Evolutionary conservation across 1,284 basidiomycete species (phyloP).

Genomic region (Boletus mariae): DNA sequence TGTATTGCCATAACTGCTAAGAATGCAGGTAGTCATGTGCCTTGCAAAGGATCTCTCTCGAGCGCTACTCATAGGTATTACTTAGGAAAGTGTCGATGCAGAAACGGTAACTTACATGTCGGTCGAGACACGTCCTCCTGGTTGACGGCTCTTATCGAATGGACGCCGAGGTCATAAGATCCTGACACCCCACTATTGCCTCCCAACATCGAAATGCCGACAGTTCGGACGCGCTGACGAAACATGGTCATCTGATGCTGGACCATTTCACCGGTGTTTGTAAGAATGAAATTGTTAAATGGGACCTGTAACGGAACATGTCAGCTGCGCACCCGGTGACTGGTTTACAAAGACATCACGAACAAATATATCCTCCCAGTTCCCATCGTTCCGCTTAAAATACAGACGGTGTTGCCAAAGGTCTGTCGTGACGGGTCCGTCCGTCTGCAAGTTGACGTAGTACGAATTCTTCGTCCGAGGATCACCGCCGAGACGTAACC

Average conservation of each 20-base stretch:
- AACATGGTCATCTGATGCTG: slow-evolving; percentile 71
- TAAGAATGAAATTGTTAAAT: slow-evolving; percentile 77
- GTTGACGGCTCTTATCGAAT: slow-evolving; percentile 63
- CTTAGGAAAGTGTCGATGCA: neutral
- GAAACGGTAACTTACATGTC: slow-evolving; percentile 33
- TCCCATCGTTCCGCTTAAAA: slow-evolving; percentile 65
- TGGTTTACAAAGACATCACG: slow-evolving; percentile 22
- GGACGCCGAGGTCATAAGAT: slow-evolving; percentile 72
- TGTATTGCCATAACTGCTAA: slow-evolving; percentile 2
- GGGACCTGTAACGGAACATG: slow-evolving; percentile 55
- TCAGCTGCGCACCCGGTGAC: slow-evolving; percentile 6
- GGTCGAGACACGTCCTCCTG: slow-evolving; percentile 47
- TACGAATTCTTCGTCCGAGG: slow-evolving; percentile 71
- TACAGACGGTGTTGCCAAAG: slow-evolving; percentile 88
- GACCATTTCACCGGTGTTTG: slow-evolving; percentile 76
- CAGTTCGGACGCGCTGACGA: slow-evolving; percentile 68
- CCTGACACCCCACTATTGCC: slow-evolving; percentile 71
- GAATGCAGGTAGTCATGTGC: slow-evolving; percentile 20
- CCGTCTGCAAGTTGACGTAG: slow-evolving; percentile 87
- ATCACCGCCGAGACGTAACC: slow-evolving; percentile 70
- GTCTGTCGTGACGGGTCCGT: slow-evolving; percentile 73
- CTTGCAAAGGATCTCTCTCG: slow-evolving; percentile 34
- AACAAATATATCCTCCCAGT: slow-evolving; percentile 85
- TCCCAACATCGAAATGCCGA: slow-evolving; percentile 82
- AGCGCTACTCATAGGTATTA: slow-evolving; percentile 13